These are phyloP conservation scores for Amphichorda felina DNA, from an alignment of 2,329 filamentous ascomycete genomes.

Conservation along the genomic window DNA sequence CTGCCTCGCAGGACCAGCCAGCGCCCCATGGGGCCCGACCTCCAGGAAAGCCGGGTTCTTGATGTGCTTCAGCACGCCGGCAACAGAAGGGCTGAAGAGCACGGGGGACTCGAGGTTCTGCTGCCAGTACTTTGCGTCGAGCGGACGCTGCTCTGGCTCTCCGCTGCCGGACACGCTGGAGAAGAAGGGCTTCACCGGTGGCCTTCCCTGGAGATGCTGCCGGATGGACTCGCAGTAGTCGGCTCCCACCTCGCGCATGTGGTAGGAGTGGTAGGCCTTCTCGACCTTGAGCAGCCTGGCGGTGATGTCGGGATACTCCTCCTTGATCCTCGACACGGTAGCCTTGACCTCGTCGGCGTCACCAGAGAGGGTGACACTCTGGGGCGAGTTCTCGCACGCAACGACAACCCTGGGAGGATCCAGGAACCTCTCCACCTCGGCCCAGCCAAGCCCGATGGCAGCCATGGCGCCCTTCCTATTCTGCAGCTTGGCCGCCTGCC, in stretches of 20 bases:
- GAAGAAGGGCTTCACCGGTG: neutral
- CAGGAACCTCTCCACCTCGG: slow-evolving; percentile 1
- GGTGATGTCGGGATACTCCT: slow-evolving; percentile 12
- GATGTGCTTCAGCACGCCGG: slow-evolving; percentile 4
- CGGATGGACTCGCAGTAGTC: slow-evolving; percentile 24
- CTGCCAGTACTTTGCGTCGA: slow-evolving; percentile 7
- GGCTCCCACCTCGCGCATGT: no score
- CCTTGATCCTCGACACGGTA: slow-evolving; percentile 11
- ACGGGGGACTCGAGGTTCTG: slow-evolving; percentile 7
- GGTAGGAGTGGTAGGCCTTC: slow-evolving; percentile 30
- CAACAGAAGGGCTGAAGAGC: slow-evolving; percentile 4
- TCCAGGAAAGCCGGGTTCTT: slow-evolving; percentile 6
- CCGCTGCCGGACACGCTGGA: neutral
- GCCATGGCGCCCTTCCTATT: slow-evolving; percentile 20
- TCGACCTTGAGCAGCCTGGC: slow-evolving; percentile 21
- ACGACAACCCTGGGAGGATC: slow-evolving; percentile 13
- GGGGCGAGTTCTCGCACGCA: slow-evolving; percentile 25
- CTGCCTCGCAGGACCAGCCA: no score
- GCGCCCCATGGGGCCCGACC: slow-evolving; percentile 7
- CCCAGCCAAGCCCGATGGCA: slow-evolving; percentile 20
- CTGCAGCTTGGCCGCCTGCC: slow-evolving; percentile 18
- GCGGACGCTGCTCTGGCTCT: neutral
- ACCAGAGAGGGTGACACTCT: slow-evolving; percentile 22
- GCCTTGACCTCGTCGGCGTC: slow-evolving; percentile 15
- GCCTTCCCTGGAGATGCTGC: slow-evolving; percentile 9